phyloP scores from a whole-genome alignment of 2,329 filamentous ascomycete genomes.

The Sphaerostilbella broomeana region DNA sequence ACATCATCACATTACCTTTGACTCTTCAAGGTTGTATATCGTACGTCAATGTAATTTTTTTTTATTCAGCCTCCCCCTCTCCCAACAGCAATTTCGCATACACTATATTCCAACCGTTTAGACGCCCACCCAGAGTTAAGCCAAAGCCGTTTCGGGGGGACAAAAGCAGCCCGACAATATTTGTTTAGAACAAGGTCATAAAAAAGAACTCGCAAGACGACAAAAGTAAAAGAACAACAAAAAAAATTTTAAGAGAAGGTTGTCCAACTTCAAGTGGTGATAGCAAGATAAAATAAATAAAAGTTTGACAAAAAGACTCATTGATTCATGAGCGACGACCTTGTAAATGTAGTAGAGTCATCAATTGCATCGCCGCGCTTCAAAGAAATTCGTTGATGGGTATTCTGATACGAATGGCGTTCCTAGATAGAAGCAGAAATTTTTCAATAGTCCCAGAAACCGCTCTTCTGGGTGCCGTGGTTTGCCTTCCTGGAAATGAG shows the following conservation, averaged over 20 bases:
- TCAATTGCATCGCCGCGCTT: conserved; percentile 13
- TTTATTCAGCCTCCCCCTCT: background rate
- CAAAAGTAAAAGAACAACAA: conserved; percentile 7
- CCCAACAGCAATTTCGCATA: conserved; percentile 1
- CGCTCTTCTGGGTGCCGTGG: conserved; percentile 28
- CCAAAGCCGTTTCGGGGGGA: no score
- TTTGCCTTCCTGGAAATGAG: conserved; percentile 31
- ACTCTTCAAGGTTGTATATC: no score
- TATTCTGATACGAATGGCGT: background rate
- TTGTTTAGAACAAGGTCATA: no score
- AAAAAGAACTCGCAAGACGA: conserved; percentile 4
- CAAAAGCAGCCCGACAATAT: no score
- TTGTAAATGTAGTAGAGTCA: conserved; percentile 19
- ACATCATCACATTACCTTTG: no score
- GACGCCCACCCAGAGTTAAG: no score
- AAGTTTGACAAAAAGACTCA: conserved; percentile 17
- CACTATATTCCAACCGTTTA: background rate
- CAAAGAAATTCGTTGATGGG: background rate
- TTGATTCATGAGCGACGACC: conserved; percentile 30
- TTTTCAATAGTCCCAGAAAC: conserved; percentile 47
- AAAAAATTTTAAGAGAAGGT: conserved; percentile 7
- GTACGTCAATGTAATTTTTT: no score
- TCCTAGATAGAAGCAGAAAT: background rate
- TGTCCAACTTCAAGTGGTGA: conserved; percentile 14
- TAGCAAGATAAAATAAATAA: no score